Conservation (phyloP, 2,329 filamentous ascomycete species). For the Ophiosphaerella korrae region DNA sequence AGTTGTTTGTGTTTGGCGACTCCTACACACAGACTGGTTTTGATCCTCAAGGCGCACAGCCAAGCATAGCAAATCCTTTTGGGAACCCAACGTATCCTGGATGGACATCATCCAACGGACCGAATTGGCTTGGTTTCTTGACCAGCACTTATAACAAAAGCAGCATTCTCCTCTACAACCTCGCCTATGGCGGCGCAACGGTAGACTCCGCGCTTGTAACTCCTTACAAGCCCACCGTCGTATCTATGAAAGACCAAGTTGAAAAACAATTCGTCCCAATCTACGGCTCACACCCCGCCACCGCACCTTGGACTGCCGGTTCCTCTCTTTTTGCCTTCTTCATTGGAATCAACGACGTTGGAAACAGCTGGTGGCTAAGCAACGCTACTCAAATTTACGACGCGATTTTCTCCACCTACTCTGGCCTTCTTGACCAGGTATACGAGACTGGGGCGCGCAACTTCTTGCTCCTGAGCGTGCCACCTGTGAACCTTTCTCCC, state of each 20-base stretch:
- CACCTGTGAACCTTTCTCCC: constrained; percentile 59
- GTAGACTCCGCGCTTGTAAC: constrained; percentile 51
- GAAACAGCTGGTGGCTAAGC: constrained; percentile 53
- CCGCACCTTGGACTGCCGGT: constrained; percentile 50
- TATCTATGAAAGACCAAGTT: constrained; percentile 60
- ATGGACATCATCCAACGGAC: constrained; percentile 51
- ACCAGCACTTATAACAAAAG: constrained; percentile 47
- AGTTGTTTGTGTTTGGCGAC: constrained; percentile 55
- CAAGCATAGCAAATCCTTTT: constrained; percentile 60
- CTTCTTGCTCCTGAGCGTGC: constrained; percentile 56
- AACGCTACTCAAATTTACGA: constrained; percentile 41
- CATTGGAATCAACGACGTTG: constrained; percentile 64
- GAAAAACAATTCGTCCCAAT: constrained; percentile 49
- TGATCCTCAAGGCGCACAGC: constrained; percentile 57
- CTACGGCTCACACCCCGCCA: constrained; percentile 44
- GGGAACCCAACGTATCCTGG: constrained; percentile 64
- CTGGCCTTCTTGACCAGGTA: constrained; percentile 45
- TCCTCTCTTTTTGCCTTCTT: constrained; percentile 58
- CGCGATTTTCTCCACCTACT: constrained; percentile 47
- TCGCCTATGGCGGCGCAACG: constrained; percentile 56
- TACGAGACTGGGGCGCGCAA: constrained; percentile 55
- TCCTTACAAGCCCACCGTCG: constrained; percentile 56
- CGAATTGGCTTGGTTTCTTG: constrained; percentile 61
- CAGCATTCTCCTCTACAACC: constrained; percentile 56
- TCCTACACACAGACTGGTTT: constrained; percentile 67